These are phyloP conservation scores for Cutaneotrichosporon daszewskae DNA, from an alignment of 1,284 basidiomycete species.

Conservation along the genomic window DNA sequence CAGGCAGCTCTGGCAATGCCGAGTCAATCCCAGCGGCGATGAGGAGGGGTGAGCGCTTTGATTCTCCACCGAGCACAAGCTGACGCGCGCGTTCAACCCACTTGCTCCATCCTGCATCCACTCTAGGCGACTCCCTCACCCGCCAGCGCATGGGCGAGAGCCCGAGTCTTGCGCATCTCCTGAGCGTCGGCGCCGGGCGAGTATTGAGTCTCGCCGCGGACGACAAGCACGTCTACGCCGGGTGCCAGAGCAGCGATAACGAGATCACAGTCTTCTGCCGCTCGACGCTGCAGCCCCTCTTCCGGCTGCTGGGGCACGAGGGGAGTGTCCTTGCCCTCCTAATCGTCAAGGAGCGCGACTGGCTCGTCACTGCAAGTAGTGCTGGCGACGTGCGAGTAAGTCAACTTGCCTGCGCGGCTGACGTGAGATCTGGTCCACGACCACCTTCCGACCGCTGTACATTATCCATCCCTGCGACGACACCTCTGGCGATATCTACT, in stretches of 20 bases:
- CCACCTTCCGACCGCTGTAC: constrained; percentile 64
- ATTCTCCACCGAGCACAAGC: no score
- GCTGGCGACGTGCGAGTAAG: constrained; percentile 71
- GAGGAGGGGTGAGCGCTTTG: no score
- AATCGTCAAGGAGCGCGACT: constrained; percentile 65
- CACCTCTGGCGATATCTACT: constrained; percentile 85
- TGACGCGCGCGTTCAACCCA: no score
- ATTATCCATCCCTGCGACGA: constrained; percentile 78
- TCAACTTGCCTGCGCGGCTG: constrained; percentile 5
- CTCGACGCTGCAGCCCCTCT: constrained; percentile 60
- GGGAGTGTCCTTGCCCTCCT: constrained; percentile 79
- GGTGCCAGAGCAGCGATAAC: constrained; percentile 71
- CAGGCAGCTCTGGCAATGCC: no score
- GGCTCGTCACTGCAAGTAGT: constrained; percentile 71
- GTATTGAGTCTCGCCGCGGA: constrained; percentile 72
- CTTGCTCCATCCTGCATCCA: not conserved
- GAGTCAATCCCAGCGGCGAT: no score
- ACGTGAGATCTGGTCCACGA: constrained; percentile 74
- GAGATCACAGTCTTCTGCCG: constrained; percentile 71
- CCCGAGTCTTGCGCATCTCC: constrained; percentile 43
- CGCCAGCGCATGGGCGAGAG: constrained; percentile 41
- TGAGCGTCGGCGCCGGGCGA: constrained; percentile 39
- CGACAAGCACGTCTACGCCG: constrained; percentile 69
- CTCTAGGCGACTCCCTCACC: constrained; percentile 37
- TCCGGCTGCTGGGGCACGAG: constrained; percentile 75